Evolutionary conservation across 371 early-diverging fungal species (phyloP).

Genomic region (Mortierella sp.): DNA sequence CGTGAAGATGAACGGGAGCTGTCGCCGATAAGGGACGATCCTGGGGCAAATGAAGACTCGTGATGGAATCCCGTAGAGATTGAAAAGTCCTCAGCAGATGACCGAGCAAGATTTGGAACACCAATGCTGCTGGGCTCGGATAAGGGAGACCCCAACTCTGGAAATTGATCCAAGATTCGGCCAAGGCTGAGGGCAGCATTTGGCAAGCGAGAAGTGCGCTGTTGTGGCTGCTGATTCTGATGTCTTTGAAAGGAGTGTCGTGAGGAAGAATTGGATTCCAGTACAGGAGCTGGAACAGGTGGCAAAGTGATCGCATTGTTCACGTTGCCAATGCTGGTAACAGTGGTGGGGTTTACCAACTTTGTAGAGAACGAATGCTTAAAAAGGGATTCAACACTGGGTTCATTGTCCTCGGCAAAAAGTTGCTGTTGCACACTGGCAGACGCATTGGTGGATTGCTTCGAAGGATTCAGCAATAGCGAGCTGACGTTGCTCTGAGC

Average conservation of each 20-base stretch:
- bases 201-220: constrained; percentile 28
- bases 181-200: constrained; percentile 12
- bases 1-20: constrained; percentile 5
- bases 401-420: constrained; percentile 19
- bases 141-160: constrained; percentile 17
- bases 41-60: not conserved
- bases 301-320: constrained; percentile 8
- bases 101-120: not conserved
- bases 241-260: constrained; percentile 15
- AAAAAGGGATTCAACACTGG: constrained; percentile 6
- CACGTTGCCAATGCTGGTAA: not conserved
- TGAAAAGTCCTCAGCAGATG: constrained; percentile 4
- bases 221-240: constrained; percentile 11
- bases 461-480: constrained; percentile 33
- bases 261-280: constrained; percentile 51
- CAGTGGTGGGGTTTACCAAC: not conserved
- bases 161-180: constrained; percentile 22
- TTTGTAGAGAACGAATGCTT: constrained; percentile 29
- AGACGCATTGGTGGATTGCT: constrained; percentile 18
- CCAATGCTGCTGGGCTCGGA: not conserved
- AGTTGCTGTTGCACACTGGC: constrained; percentile 6
- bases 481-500: constrained; percentile 41
- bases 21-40: not conserved
- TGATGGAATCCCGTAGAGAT: constrained; percentile 2
- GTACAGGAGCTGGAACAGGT: constrained; percentile 24